Percentiles rank a stretch among this genome's conserved stretches.
Evolutionary conservation across 1,284 basidiomycete species (phyloP).

Genomic region (Afroboletus lepidellus): DNA sequence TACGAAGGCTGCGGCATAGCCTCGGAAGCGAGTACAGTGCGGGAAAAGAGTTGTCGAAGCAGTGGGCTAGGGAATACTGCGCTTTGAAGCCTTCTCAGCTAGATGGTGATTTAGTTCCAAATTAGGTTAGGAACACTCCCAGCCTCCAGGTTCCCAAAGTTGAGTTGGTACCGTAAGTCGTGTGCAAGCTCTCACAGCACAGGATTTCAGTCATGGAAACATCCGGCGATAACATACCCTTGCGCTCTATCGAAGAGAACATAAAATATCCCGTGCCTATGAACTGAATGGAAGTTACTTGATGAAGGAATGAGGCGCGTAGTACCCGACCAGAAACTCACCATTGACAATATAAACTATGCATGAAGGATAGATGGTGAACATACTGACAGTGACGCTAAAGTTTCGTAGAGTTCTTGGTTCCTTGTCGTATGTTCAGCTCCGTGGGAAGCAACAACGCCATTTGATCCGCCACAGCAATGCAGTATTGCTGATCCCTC

Average conservation of each 20-base stretch:
- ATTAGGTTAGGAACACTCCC: background rate
- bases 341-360: background rate
- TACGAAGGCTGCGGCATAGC: background rate
- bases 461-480: slow-evolving; percentile 62
- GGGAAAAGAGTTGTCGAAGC: background rate
- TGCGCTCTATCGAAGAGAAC: background rate
- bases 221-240: background rate
- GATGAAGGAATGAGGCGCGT: background rate
- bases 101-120: background rate
- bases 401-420: slow-evolving; percentile 23
- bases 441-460: slow-evolving; percentile 48
- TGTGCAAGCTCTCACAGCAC: slow-evolving; percentile 3
- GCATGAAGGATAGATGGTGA: background rate
- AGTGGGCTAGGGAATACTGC: background rate
- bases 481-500: slow-evolving; percentile 59
- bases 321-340: background rate
- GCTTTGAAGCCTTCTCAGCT: background rate
- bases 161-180: background rate
- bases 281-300: background rate
- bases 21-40: background rate
- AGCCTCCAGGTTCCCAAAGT: background rate
- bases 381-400: background rate
- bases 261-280: background rate
- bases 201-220: background rate
- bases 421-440: slow-evolving; percentile 41